A percentile compares a stretch with the other conserved stretches of the same genome.
phyloP scores from a whole-genome alignment of 164 flowering plant species.

The Magnolia changhungtana region DNA sequence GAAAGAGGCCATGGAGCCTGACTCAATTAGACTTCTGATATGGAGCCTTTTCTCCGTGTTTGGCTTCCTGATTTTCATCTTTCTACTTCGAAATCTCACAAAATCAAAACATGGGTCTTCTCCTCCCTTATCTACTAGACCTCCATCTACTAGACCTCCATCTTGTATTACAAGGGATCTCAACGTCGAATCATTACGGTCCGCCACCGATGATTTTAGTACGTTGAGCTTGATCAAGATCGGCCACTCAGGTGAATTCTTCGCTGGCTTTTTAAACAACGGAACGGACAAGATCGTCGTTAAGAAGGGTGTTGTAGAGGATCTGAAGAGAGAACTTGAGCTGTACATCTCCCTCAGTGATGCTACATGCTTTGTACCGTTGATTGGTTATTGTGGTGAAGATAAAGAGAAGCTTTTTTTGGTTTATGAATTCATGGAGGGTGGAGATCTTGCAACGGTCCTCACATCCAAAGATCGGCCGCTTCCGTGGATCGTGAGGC shows the following conservation, averaged over 20 bases:
- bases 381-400: constrained; percentile 12
- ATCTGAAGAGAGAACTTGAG: constrained; percentile 7
- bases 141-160: not conserved
- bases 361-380: constrained; percentile 3
- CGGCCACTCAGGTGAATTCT: constrained; percentile 11
- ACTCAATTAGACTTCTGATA: constrained; percentile 6
- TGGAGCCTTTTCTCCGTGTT: constrained; percentile 6
- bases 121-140: not conserved
- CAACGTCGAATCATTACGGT: not conserved
- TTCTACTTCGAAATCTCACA: constrained; percentile 6
- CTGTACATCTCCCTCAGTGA: constrained; percentile 3
- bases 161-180: not conserved
- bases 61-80: constrained; percentile 2
- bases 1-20: constrained; percentile 1
- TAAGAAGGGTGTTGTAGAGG: constrained; percentile 3
- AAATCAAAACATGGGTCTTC: not conserved
- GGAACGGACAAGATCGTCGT: constrained; percentile 4
- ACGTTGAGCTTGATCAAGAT: constrained; percentile 1
- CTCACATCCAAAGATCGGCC: not conserved
- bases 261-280: not conserved
- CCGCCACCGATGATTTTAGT: constrained; percentile 2
- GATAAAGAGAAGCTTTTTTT: constrained; percentile 3
- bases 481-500: constrained; percentile 9
- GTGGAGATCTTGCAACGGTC: constrained; percentile 9
- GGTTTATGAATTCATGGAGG: constrained; percentile 11